Base-by-base conservation (phyloP, 2,329 filamentous ascomycete species). In the Septoria linicola region DNA sequence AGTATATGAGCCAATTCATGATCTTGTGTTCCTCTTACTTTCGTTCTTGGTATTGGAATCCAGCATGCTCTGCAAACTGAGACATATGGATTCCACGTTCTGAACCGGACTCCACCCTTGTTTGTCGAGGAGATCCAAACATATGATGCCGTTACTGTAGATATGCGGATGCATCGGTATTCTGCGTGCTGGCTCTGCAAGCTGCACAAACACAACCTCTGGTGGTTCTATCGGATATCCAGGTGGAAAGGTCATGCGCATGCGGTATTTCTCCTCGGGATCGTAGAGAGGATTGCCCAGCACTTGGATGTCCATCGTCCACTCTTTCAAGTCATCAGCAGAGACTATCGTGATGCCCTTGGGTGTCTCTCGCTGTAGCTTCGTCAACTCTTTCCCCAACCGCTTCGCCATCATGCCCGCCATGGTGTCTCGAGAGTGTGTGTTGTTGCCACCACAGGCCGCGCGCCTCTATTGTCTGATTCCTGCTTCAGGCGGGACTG, bases 141-240 rank as follows among this genome's bases (percentile, higher is more conserved):
- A 99, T 68, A 99, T 99, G 70, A 97, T 96, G 63, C 93, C 93
- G 71, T 99, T 99, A 63, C 88, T 93, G 76, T 99, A 99, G 71
- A 99, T 88, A 74, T 99, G 93, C 2, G 93, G 93, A 66, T 99
- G 93, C 70, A 96, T 91, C 1, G 93, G 93, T 63, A 99, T 91
- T 2, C 77, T 74, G 35, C 80, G 78, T 34, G 71, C 69, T 1
- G 72, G 68, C 32, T 65, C 64, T 27, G 81, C 70, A 46, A 81
- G 74, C 62, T 83, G 77, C 49, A 89, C 78, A 67, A 99, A 99
- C 50, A 88, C 87, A 59, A 97, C 93, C 77, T 99, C 93, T 19
- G 93, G 93, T 0, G 93, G 87, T 75, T 96, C 92, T 64, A 99
- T 99, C 13, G 93, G 93, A 67, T 99, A 99, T 61, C 81, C 82